Conservation (phyloP, 306 rosid genomes). For the Castanea mollissima region DNA sequence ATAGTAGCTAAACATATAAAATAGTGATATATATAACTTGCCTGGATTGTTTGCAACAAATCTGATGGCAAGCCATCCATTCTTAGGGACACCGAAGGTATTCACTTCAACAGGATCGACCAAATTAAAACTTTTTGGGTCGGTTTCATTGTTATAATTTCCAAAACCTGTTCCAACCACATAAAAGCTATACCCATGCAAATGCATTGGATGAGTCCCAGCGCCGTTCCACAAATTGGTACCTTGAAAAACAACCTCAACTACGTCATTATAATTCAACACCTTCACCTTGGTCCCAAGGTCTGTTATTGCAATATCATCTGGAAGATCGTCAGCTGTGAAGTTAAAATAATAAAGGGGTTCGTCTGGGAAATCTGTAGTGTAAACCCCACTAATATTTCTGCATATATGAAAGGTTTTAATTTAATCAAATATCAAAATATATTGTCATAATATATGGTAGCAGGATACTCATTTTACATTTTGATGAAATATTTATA, state of each 20-base stretch:
- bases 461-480: too few species aligned
- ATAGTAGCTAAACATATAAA: background rate
- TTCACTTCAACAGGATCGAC: constrained; percentile 32
- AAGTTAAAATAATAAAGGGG: constrained; percentile 4
- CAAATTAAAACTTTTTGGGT: constrained; percentile 27
- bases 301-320: background rate
- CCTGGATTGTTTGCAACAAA: constrained; percentile 32
- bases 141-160: background rate
- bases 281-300: constrained; percentile 15
- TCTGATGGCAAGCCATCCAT: constrained; percentile 11
- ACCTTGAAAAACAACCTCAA: constrained; percentile 19
- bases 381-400: constrained; percentile 4
- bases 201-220: constrained; percentile 18
- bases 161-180: background rate
- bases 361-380: constrained; percentile 5
- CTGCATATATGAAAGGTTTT: background rate
- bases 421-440: background rate
- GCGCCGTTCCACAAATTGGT: background rate
- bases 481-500: too few species aligned
- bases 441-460: too few species aligned
- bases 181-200: constrained; percentile 7
- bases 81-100: constrained; percentile 29
- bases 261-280: constrained; percentile 1
- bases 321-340: background rate
- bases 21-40: background rate